A percentile compares a stretch with the other conserved stretches of the same genome.
These are phyloP conservation scores for Vaccinium myrtillus DNA, from an alignment of 148 eudicot genomes.

Conservation along the genomic window DNA sequence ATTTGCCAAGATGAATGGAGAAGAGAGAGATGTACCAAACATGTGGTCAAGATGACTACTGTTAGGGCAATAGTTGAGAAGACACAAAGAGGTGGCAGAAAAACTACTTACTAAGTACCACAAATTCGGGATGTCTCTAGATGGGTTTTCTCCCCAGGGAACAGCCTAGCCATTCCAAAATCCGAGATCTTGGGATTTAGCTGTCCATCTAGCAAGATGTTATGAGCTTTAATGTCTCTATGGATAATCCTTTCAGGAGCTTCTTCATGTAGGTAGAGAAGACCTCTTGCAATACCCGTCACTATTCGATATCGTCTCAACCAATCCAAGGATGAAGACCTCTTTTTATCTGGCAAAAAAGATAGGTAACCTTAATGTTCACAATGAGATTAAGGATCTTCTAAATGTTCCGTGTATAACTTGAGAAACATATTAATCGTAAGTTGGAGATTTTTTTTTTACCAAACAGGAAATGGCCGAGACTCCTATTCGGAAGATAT, in stretches of 20 bases:
- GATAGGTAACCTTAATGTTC: too few species aligned
- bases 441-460: too few species aligned
- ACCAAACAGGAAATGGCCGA: too few species aligned
- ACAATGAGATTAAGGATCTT: too few species aligned
- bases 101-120: constrained; percentile 72
- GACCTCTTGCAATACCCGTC: too few species aligned
- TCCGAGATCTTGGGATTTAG: constrained; percentile 73
- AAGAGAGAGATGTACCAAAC: background rate
- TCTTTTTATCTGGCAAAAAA: too few species aligned
- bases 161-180: constrained; percentile 85
- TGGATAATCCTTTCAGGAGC: constrained; percentile 49
- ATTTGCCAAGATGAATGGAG: background rate
- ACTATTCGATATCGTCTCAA: too few species aligned
- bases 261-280: too few species aligned
- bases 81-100: background rate
- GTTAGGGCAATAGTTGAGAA: background rate
- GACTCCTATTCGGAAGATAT: too few species aligned
- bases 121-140: constrained; percentile 61
- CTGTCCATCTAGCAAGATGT: constrained; percentile 70
- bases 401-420: too few species aligned
- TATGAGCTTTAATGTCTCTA: constrained; percentile 47
- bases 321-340: too few species aligned
- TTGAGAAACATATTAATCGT: too few species aligned
- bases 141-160: constrained; percentile 81
- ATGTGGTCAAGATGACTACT: background rate